A percentile compares a stretch with the other conserved stretches of the same genome.
phyloP scores from a whole-genome alignment of 2,329 filamentous ascomycete species.

The Zelopaecilomyces penicillatus region DNA sequence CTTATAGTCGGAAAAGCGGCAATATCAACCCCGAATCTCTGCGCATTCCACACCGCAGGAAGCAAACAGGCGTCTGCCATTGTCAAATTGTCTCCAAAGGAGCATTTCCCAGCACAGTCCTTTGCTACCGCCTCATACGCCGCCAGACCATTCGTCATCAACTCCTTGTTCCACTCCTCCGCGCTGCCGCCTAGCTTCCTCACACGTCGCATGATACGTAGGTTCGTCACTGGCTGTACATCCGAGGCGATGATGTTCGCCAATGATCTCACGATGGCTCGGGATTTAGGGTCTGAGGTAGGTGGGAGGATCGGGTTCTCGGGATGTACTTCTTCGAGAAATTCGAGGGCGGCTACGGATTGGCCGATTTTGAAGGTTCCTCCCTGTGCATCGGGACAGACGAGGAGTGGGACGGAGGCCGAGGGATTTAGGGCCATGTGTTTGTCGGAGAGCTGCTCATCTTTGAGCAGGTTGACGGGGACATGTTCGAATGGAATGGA shows the following conservation, averaged over 20 bases:
- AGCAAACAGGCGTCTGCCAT: conserved; percentile 51
- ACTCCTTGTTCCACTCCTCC: conserved; percentile 41
- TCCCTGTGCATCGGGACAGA: conserved; percentile 23
- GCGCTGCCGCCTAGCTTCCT: conserved; percentile 33
- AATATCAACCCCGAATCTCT: conserved; percentile 46
- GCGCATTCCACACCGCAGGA: conserved; percentile 50
- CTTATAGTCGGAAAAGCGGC: conserved; percentile 37
- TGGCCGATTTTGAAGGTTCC: conserved; percentile 39
- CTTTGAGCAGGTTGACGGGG: conserved; percentile 45
- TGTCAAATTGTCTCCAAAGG: conserved; percentile 46
- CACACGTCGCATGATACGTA: conserved; percentile 43
- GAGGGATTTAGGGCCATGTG: conserved; percentile 46
- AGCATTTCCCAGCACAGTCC: conserved; percentile 39
- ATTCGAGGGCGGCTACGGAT: conserved; percentile 53
- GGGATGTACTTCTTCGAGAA: conserved; percentile 47
- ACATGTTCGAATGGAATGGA: conserved; percentile 37
- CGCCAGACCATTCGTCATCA: conserved; percentile 43
- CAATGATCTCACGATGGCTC: conserved; percentile 46
- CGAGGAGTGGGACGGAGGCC: conserved; percentile 45
- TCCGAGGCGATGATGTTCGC: conserved; percentile 47
- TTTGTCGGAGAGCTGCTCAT: conserved; percentile 37
- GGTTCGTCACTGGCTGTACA: conserved; percentile 52
- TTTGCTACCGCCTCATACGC: conserved; percentile 44
- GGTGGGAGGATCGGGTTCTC: conserved; percentile 42
- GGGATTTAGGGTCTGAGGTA: conserved; percentile 24